These are phyloP conservation scores for Trichoderma gamsii DNA, from an alignment of 495 filamentous ascomycete species.

Conservation along the genomic window DNA sequence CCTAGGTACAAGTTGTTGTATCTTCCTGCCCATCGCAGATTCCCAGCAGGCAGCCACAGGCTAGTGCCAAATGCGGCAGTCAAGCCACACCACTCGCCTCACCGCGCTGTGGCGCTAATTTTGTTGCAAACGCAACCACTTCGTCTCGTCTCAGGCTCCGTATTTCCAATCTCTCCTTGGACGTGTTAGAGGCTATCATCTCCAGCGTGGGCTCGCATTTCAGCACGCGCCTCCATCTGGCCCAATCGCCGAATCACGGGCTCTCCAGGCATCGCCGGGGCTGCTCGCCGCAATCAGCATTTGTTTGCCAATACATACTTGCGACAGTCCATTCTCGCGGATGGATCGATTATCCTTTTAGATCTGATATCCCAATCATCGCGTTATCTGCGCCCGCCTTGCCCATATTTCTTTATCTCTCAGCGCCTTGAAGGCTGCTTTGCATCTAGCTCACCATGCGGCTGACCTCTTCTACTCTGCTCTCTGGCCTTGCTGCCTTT, in stretches of 20 bases:
- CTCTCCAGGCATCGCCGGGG: slow-evolving; percentile 1
- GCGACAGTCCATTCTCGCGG: not conserved
- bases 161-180: slow-evolving; percentile 5
- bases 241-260: not conserved
- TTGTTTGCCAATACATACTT: not conserved
- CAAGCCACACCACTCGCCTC: slow-evolving; percentile 9
- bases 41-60: not conserved
- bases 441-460: slow-evolving; percentile 18
- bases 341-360: not conserved
- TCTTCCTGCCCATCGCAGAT: not conserved
- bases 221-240: not conserved
- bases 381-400: not conserved
- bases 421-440: not conserved
- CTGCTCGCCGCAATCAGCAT: not conserved
- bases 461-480: slow-evolving; percentile 32
- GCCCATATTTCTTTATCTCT: not conserved
- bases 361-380: not conserved
- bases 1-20: not conserved
- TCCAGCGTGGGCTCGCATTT: not conserved
- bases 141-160: slow-evolving; percentile 8
- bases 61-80: not conserved
- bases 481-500: slow-evolving; percentile 36
- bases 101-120: not conserved
- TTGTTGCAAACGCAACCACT: slow-evolving; percentile 12
- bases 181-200: not conserved